phyloP scores from a whole-genome alignment of 345 rosid genomes.

The sweet orange (Citrus sinensis) region DVS_A1.0 CM039165.1:34181001-34181500 shows the following conservation, averaged over 20 bases:
- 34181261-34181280: slow-evolving; percentile 11
- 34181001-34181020: slow-evolving; percentile 85
- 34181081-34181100: slow-evolving; percentile 71
- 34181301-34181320: not conserved
- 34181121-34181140: slow-evolving; percentile 45
- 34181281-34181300: slow-evolving; percentile 13
- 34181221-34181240: slow-evolving; percentile 21
- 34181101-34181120: slow-evolving; percentile 67
- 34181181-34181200: slow-evolving; percentile 64
- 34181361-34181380: not conserved
- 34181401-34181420: not conserved
- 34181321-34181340: not conserved
- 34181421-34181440: not conserved
- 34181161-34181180: slow-evolving; percentile 62
- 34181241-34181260: slow-evolving; percentile 5
- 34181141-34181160: slow-evolving; percentile 50
- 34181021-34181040: slow-evolving; percentile 91
- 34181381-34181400: not conserved
- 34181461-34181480: not conserved
- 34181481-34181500: not conserved
- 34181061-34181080: slow-evolving; percentile 97
- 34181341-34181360: not conserved
- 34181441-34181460: not conserved
- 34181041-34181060: slow-evolving; percentile 89
- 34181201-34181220: slow-evolving; percentile 62